Evolutionary conservation across 2,329 filamentous ascomycete genomes (phyloP), one percentile per base, ranked within the genome.

Genomic region (Basipetospora sp.): DNA sequence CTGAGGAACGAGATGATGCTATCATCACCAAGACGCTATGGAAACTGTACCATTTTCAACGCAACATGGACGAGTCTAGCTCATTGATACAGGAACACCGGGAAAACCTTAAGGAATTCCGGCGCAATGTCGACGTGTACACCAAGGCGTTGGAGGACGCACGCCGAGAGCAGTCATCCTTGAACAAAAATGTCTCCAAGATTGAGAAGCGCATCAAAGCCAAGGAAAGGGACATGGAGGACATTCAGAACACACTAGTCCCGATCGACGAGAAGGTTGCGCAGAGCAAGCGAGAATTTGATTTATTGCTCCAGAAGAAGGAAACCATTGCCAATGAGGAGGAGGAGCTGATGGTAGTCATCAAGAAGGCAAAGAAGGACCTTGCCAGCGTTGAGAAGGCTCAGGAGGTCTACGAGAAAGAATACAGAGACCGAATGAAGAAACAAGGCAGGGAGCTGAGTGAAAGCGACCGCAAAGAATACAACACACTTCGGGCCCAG

Each of bases 31-130:
- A 96, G 47, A 87, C 92, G 25, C 64, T 98, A 11, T 98, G 88
- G 88, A 96, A 94, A 59, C 68, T 98, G 2, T 96, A 85, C 55
- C 86, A 94, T 52, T 92, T 93, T 54, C 88, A 98, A 56, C 80
- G 79, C 41, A 74, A 86, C 20, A 94, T 98, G 65, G 84, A 94
- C 48, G 81, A 88, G 48, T 94, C 90, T 17, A 87, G 80, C 47
- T 77, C 76, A 31, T 79, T 90, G 50, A 98, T 98, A 41, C 80
- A 88, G 50, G 85, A 83, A 48, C 86, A 94, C 49, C 87, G 96
- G 50, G 85, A 94, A 52, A 87, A 96, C 48, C 67, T 98, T 15
- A 93, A 93, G 55, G 88, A 96, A 56, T 82, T 86, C 53, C 78
- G 82, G 37, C 82, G 90, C 34, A 86, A 84, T 26, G 79, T 94